Evolutionary conservation across 306 rosid species (phyloP).

Genomic region (Luffa acutangula): DNA sequence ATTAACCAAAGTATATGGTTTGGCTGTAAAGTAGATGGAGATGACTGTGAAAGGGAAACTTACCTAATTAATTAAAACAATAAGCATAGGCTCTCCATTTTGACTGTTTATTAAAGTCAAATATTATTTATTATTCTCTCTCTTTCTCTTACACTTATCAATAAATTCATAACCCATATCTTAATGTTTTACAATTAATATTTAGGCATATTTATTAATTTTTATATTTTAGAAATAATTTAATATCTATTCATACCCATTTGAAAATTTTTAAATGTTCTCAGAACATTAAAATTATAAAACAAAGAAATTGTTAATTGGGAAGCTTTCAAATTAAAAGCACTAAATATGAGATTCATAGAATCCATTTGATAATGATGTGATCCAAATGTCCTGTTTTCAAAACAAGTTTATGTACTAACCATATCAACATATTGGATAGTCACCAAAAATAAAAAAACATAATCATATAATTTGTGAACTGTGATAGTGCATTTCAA

Average conservation of each 20-base stretch:
- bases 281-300: background rate
- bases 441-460: background rate
- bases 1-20: background rate
- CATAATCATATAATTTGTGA: background rate
- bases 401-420: no score
- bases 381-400: background rate
- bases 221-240: background rate
- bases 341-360: background rate
- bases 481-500: background rate
- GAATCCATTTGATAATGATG: background rate
- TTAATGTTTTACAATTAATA: background rate
- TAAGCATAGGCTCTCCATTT: background rate
- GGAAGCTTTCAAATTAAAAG: background rate
- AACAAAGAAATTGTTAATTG: background rate
- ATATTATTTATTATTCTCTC: background rate
- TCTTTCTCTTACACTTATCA: background rate
- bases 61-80: background rate
- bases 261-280: background rate
- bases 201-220: background rate
- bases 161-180: background rate
- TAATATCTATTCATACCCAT: background rate
- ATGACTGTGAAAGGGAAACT: background rate
- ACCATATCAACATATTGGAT: background rate
- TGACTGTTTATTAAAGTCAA: background rate
- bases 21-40: constrained; percentile 2